These are phyloP conservation scores for Sparassis latifolia DNA, from an alignment of 1,284 basidiomycete species.

Conservation along the genomic window DNA sequence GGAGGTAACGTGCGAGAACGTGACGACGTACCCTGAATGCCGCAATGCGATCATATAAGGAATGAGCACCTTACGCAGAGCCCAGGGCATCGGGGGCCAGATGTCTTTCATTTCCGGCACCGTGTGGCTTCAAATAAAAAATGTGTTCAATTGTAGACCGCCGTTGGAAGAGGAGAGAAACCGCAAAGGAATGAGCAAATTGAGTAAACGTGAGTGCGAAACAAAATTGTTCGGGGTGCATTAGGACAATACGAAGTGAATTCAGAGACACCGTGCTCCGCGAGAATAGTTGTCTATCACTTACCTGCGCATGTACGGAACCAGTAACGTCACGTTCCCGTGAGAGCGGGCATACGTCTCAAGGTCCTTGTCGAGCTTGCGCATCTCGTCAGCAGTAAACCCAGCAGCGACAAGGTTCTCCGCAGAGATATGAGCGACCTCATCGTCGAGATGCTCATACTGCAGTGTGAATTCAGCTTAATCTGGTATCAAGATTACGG, in stretches of 20 bases:
- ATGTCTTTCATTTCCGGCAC: constrained; percentile 26
- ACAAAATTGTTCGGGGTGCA: no score
- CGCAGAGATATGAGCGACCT: constrained; percentile 27
- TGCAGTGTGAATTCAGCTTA: constrained; percentile 3
- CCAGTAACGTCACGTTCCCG: constrained; percentile 25
- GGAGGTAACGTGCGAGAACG: background rate
- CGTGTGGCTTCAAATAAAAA: constrained; percentile 25
- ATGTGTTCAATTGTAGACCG: background rate
- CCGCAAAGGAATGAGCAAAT: no score
- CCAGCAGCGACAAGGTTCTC: constrained; percentile 21
- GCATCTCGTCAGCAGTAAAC: constrained; percentile 25
- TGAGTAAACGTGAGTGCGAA: no score
- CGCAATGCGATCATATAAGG: constrained; percentile 28
- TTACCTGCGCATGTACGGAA: constrained; percentile 32
- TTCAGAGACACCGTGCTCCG: no score
- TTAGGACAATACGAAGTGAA: background rate
- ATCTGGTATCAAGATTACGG: background rate
- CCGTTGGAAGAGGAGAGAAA: no score
- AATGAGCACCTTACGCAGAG: constrained; percentile 28
- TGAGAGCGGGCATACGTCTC: constrained; percentile 25
- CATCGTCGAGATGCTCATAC: constrained; percentile 31
- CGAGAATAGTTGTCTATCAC: constrained; percentile 2
- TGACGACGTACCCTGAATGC: constrained; percentile 26
- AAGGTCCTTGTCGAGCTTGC: constrained; percentile 21
- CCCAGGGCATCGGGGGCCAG: constrained; percentile 33